A percentile compares a stretch with the other conserved stretches of the same genome.
phyloP scores from a whole-genome alignment of 495 filamentous ascomycete genomes.

The Tuber calosporum region DNA sequence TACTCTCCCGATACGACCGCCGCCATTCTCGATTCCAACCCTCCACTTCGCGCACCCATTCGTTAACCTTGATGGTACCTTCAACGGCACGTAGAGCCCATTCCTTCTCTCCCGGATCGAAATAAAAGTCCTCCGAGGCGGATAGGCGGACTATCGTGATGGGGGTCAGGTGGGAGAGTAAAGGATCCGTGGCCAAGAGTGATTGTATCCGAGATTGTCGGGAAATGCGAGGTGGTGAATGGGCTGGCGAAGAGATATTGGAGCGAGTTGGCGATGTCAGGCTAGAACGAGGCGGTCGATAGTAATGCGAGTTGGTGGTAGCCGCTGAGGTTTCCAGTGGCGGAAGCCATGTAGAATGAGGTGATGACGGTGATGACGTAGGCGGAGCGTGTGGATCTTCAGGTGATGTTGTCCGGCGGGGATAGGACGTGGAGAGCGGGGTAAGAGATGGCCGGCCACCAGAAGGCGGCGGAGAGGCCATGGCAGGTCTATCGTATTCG shows the following conservation, averaged over 20 bases:
- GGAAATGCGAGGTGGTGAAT: constrained; percentile 30
- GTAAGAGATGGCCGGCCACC: not conserved
- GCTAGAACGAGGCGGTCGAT: constrained; percentile 34
- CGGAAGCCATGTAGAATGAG: constrained; percentile 23
- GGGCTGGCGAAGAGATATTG: constrained; percentile 32
- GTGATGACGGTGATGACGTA: constrained; percentile 28
- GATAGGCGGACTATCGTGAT: constrained; percentile 29
- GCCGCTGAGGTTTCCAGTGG: constrained; percentile 1
- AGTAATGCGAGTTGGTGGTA: constrained; percentile 32
- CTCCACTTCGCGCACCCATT: constrained; percentile 40
- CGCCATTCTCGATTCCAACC: constrained; percentile 37
- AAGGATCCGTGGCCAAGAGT: constrained; percentile 35
- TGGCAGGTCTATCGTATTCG: not conserved
- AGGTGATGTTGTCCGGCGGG: constrained; percentile 13
- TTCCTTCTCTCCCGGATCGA: constrained; percentile 33
- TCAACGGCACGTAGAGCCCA: constrained; percentile 39
- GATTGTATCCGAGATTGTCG: constrained; percentile 36
- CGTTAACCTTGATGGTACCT: constrained; percentile 36
- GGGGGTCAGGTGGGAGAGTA: constrained; percentile 35
- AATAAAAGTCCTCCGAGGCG: constrained; percentile 29
- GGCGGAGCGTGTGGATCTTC: constrained; percentile 24
- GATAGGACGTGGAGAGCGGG: constrained; percentile 13
- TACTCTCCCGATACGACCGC: constrained; percentile 7
- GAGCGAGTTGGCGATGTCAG: constrained; percentile 37
- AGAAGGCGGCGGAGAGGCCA: constrained; percentile 20